Evolutionary conservation across 78 protist species (phyloP), one percentile per base, ranked within the genome.

Genomic region (Polysphondylium violaceum): DNA sequence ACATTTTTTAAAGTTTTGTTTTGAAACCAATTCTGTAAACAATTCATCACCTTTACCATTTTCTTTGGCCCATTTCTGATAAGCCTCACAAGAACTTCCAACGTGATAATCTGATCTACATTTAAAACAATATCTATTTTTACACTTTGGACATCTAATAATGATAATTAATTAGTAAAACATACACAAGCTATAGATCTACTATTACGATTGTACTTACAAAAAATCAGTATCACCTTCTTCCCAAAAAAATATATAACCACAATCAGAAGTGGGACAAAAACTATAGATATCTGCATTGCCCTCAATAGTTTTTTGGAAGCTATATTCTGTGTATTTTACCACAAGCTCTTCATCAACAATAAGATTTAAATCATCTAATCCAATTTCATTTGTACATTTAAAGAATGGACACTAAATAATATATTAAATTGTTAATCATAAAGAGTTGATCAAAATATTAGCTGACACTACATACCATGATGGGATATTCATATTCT

Each of bases 261-360:
- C 87, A 63, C 87, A 76, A 47, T 63, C 87, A 0, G 73, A 73
- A 50, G 87, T 63, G 21, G 87, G 87, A 50, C 87, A 76, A 44
- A 63, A 76, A n/a, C 73, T 60, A 23, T 33, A 76, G 25, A 40
- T 6, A 47, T 76, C 87, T 21, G 73, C 75, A 33, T 76, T 67
- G 29, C 60, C 17, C 17, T 61, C 74, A 33, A 76, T 60, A 7
- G 74, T 67, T 33, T 33, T 76, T 36, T 76, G 41, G 63, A 76
- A 76, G 8, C 60, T 29, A 63, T 76, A 76, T 19, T 76, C 74
- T 29, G 44, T 35, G 7, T 63, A 76, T 63, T 76, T 60, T 0
- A 35, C 36, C 2, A 76, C 63, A 2, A 31, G 47, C 14, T 27
- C 64, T 40, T 76, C 69, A 44, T 76, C 87, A 0, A 76, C 27